Evolutionary conservation across 106 monocot species (phyloP).

Genomic region (Dioscorea alata): DNA sequence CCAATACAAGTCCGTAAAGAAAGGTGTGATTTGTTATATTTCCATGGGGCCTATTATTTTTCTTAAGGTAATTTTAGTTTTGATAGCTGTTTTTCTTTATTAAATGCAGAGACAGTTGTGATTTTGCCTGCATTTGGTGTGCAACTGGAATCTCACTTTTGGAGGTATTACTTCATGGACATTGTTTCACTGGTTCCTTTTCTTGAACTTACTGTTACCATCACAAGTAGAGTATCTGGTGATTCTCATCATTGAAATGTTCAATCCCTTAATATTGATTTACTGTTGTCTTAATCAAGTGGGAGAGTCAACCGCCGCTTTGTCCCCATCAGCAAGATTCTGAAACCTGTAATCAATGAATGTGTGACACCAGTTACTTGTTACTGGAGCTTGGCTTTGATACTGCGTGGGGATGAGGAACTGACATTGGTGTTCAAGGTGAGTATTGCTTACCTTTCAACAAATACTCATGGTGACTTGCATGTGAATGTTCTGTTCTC

Average conservation of each 20-base stretch:
- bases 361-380: constrained; percentile 79
- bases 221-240: too few relatives aligned
- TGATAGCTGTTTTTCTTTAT: too few relatives aligned
- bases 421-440: constrained; percentile 73
- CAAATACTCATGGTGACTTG: not conserved
- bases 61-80: too few relatives aligned
- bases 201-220: too few relatives aligned
- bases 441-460: not conserved
- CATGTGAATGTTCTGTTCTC: not conserved
- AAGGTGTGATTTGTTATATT: not conserved
- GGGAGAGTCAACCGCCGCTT: constrained; percentile 55
- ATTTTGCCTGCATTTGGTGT: constrained; percentile 79
- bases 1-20: not conserved
- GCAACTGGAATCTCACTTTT: constrained; percentile 82
- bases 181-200: too few relatives aligned
- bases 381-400: constrained; percentile 76
- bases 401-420: constrained; percentile 50
- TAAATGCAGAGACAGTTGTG: constrained; percentile 61
- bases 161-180: constrained; percentile 40
- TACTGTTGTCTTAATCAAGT: constrained; percentile 19
- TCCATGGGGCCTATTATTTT: too few relatives aligned
- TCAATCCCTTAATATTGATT: too few relatives aligned
- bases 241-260: too few relatives aligned
- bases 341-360: constrained; percentile 80
- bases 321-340: constrained; percentile 61